phyloP scores from a whole-genome alignment of 192 early-diverging fungal species.

The Coemansia sp. region DNA sequence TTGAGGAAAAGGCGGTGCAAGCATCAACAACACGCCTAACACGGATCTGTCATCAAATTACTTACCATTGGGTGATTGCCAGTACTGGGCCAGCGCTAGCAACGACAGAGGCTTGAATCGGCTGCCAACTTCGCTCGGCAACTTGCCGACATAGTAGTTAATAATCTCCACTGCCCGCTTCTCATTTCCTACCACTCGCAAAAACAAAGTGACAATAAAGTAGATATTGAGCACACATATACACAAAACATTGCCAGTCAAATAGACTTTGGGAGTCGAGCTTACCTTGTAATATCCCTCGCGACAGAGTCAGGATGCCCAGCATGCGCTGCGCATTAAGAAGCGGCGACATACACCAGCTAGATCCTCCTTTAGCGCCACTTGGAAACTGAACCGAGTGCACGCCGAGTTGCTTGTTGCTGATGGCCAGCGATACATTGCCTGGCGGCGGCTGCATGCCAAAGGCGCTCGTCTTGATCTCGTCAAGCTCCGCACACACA shows the following conservation, averaged over 20 bases:
- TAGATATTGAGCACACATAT: background rate
- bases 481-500: conserved; percentile 36
- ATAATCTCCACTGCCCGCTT: conserved; percentile 53
- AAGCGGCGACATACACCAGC: conserved; percentile 54
- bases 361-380: background rate
- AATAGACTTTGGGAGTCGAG: background rate
- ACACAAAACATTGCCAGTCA: background rate
- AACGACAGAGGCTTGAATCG: conserved; percentile 48
- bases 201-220: background rate
- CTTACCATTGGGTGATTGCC: conserved; percentile 50
- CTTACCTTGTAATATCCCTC: conserved; percentile 44
- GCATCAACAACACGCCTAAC: background rate
- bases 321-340: conserved; percentile 59
- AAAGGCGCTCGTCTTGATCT: conserved; percentile 33
- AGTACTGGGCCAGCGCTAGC: conserved; percentile 45
- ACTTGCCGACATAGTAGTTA: conserved; percentile 54
- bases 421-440: conserved; percentile 32
- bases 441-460: conserved; percentile 29
- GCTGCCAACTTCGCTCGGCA: conserved; percentile 34
- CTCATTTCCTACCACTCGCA: conserved; percentile 44
- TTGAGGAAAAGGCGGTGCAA: background rate
- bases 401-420: conserved; percentile 22
- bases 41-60: background rate
- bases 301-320: conserved; percentile 45
- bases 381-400: conserved; percentile 41